phyloP scores from a whole-genome alignment of 495 filamentous ascomycete genomes.

The Hypoxylon subgilvum region DNA sequence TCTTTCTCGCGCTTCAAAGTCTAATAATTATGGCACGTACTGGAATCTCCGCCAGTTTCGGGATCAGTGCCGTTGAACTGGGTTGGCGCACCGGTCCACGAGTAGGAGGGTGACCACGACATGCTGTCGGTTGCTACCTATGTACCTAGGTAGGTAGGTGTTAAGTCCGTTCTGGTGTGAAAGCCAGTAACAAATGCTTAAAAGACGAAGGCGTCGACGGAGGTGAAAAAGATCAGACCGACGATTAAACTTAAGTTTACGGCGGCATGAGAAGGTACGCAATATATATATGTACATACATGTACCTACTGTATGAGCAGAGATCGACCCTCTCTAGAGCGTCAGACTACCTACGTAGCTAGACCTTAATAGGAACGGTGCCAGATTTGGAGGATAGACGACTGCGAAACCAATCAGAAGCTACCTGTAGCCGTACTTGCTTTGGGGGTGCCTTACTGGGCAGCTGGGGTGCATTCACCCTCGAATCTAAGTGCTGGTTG shows the following conservation, averaged over 20 bases:
- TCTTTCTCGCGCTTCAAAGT: neutral
- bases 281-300: too few relatives aligned
- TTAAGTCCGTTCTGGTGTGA: too few relatives aligned
- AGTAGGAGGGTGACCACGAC: slow-evolving; percentile 67
- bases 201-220: neutral
- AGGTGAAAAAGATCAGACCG: slow-evolving; percentile 4
- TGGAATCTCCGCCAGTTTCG: slow-evolving; percentile 77
- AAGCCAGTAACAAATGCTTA: too few relatives aligned
- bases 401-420: slow-evolving; percentile 31
- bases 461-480: slow-evolving; percentile 25
- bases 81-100: slow-evolving; percentile 79
- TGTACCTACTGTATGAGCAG: too few relatives aligned
- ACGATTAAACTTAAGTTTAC: neutral
- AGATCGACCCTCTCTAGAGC: too few relatives aligned
- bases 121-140: slow-evolving; percentile 46
- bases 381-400: slow-evolving; percentile 29
- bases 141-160: neutral
- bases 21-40: slow-evolving; percentile 60
- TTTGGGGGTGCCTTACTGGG: slow-evolving; percentile 17
- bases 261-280: slow-evolving; percentile 9
- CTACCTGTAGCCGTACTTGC: slow-evolving; percentile 33
- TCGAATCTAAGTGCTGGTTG: slow-evolving; percentile 23
- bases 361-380: slow-evolving; percentile 21
- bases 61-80: slow-evolving; percentile 75
- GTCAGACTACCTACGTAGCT: neutral